Base-by-base conservation (phyloP, 202 grass and related monocot species). In the Setaria italica region DNA sequence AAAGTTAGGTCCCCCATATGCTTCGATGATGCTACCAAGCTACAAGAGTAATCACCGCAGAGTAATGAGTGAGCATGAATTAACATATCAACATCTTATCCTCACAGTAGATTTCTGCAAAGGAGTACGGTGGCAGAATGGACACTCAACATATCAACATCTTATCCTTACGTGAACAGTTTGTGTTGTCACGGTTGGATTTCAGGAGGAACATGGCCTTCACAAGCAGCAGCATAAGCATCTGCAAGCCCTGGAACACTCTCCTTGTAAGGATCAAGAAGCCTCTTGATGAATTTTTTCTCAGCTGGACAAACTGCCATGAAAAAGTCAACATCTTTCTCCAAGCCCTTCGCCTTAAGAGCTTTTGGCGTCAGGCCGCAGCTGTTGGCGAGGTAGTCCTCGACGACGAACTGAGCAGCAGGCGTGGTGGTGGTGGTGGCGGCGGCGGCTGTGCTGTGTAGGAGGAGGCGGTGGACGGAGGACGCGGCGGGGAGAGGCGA, bases 291-390 rank as follows among this genome's bases (percentile, higher is more conserved):
- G 12, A 87, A 87, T 14, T 3, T 34, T 17, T 57, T 15, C 51
- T 90, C 60, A 0, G 13, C 20, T n/a, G 0, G 2, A 20, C 0
- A 3, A 51, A 75, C 54, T 19, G 16, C 14, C 12, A 0, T 11
- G 60, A 5, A 62, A 12, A 87, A 87, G 51, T 79, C 60, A 35
- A 7, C 4, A 10, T 75, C 17, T 48, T 72, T 49, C 17, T 67
- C 17, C 13, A 57, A 21, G 0, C 35, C 87, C 66, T 84, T 92
- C 0, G 46, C 72, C 46, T 89, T 64, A 25, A 87, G 76, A 84
- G 80, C 17, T 7, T 78, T 69, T 50, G 30, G 25, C 1, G 57
- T 67, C 11, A 51, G 69, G 58, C 8, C 58, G 57, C 68, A 55
- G 33, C 4, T 41, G 54, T 17, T 21, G 69, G 14, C 4, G 48